Percentiles rank a stretch among this genome's conserved stretches.
phyloP scores from a whole-genome alignment of 108 stramenopile genomes.

The Asterionellopsis glacialis region DNA sequence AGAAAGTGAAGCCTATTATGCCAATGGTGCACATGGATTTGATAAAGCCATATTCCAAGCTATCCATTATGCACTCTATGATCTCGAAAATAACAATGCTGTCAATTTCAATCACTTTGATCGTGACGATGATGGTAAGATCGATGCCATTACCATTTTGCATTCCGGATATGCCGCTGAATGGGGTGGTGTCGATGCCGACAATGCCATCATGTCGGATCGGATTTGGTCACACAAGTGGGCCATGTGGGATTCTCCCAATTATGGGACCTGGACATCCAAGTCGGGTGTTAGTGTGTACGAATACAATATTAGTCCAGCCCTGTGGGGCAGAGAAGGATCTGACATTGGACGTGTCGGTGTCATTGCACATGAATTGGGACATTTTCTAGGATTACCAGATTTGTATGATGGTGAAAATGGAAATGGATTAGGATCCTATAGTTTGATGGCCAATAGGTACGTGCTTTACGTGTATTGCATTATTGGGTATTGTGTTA shows the following conservation, averaged over 20 bases:
- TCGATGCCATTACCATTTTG: conserved; percentile 60
- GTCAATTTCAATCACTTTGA: conserved; percentile 8
- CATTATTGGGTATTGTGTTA: too few relatives aligned
- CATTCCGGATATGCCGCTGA: conserved; percentile 72
- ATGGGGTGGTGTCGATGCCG: conserved; percentile 35
- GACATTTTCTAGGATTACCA: conserved; percentile 14
- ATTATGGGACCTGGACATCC: conserved; percentile 11
- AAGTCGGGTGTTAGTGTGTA: conserved; percentile 10
- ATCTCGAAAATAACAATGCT: too few relatives aligned
- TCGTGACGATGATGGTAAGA: conserved; percentile 16
- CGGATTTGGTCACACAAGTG: conserved; percentile 38
- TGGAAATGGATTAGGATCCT: conserved; percentile 30
- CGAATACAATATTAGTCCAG: conserved; percentile 18
- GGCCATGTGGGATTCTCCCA: neutral
- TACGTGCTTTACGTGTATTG: too few relatives aligned
- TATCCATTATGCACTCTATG: too few relatives aligned
- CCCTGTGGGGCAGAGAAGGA: conserved; percentile 18
- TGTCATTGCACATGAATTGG: conserved; percentile 29
- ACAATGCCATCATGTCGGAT: conserved; percentile 9
- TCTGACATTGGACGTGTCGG: conserved; percentile 27
- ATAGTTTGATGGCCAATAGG: conserved; percentile 28
- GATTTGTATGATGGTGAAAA: conserved; percentile 27
- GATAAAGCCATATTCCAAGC: too few relatives aligned
- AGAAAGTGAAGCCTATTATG: conserved; percentile 22
- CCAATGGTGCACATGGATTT: conserved; percentile 27